phyloP scores from a whole-genome alignment of 2,329 filamentous ascomycete genomes.

The Blastomyces silverae region DNA sequence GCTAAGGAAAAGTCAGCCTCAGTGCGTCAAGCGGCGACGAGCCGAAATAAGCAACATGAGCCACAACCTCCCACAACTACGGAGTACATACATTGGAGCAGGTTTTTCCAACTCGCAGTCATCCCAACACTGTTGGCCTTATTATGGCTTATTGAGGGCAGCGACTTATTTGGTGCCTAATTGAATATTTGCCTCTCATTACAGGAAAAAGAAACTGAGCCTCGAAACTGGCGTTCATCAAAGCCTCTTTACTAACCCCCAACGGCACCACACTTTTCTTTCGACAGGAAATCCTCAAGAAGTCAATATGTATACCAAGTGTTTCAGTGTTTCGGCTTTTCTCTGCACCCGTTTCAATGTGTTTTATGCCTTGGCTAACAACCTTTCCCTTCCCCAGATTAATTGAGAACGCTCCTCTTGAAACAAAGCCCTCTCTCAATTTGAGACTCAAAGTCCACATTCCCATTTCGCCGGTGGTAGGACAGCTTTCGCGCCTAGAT shows the following conservation, averaged over 20 bases:
- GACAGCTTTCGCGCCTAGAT: neutral
- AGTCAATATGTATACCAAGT: neutral
- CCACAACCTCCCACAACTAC: neutral
- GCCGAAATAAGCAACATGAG: slow-evolving; percentile 14
- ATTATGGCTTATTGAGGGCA: neutral
- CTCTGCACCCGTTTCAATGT: neutral
- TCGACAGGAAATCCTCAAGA: neutral
- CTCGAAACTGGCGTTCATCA: neutral
- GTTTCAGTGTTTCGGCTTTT: neutral
- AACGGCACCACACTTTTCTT: neutral
- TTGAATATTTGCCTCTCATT: neutral
- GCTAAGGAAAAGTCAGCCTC: slow-evolving; percentile 22
- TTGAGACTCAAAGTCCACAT: neutral
- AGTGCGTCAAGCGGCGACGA: slow-evolving; percentile 18
- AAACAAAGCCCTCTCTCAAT: neutral
- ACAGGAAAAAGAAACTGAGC: neutral
- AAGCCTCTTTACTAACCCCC: neutral
- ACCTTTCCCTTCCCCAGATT: neutral
- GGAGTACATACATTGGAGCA: too few relatives aligned
- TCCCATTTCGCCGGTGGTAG: neutral
- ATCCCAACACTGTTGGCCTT: neutral
- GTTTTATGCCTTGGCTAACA: neutral
- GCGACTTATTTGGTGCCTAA: neutral
- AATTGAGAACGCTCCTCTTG: neutral
- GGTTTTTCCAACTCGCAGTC: neutral